Base-by-base conservation (phyloP, 2,329 filamentous ascomycete species). In the Paecilomyces dactylethromorphus region DNA sequence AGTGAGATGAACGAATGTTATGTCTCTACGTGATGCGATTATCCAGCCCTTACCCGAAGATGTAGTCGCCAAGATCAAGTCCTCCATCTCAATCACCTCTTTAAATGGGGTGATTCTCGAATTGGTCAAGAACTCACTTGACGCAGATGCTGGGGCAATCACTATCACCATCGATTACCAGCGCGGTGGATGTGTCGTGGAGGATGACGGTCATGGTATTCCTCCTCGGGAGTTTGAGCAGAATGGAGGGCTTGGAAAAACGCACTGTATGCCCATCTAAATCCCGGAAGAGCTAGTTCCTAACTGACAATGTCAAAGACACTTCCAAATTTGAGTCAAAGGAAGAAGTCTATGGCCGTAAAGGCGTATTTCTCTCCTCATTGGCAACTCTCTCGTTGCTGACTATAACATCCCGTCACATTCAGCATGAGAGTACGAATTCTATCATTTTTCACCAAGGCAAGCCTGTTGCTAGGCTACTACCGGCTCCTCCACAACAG, bases 121-220 rank as follows among this genome's bases (percentile, higher is more conserved):
- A 53, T 81, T 97, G 10, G 66, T 95, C 26, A 86, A 88, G 71
- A 99, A 99, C 71, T 85, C 91, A 0, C 80, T 99, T 12, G 94
- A 99, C 77, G 91, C 92, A 3, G 77, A 78, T 53, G 87, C 92
- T 15, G 82, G 79, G 33, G 88, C 82, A 58, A 76, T 97, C 62
- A 84, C 84, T 56, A 79, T 96, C 57, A 82, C 81, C 0, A 78
- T 96, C 22, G 89, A 97, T 74, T 91, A 91, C 69, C 73, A 76
- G 56, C 86, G 87, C 24, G 93, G 92, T 4, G 85, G 83, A 64
- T 96, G 92, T 72, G 80, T 82, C 0, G 83, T 97, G 4, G 89
- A 96, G 68, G 94, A 99, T 70, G 83, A 97, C 74, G 94, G 94
- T 1, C 58, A 78, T 15, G 94, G 94, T 0, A 95, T 99, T 53